Base-by-base conservation (phyloP, 345 rosid genomes). In the Microcos paniculata region DNA sequence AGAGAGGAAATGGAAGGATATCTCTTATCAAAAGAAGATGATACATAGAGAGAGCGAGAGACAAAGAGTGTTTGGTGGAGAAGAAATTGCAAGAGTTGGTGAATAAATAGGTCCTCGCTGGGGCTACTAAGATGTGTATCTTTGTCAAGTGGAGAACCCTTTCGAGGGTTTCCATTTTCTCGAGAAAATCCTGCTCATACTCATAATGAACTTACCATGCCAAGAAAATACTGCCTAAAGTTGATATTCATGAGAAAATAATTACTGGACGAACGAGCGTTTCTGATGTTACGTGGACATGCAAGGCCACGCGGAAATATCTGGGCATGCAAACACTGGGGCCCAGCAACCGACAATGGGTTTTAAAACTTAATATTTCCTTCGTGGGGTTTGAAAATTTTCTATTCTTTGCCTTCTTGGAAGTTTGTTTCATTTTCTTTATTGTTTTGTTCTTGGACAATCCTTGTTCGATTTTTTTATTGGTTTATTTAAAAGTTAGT, bases 281-380 rank as follows among this genome's bases (percentile, higher is more conserved):
- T 72, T 66, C 59, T 9, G 7, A 19, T 48, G 6, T 38, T 61
- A 77, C 78, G 67, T 81, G 80, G 80, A 28, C 78, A 69, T 52
- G 69, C 78, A 73, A 14, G 35, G 68, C 59, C 78, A 81, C 72
- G 80, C 73, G 68, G 80, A 56, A 70, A 51, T 26, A 45, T 10
- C 40, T 33, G 40, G 62, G 42, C 76, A 71, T 62, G 76, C 71
- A 78, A 8, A 21, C 1, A 3, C 14, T 13, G 71, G 76, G 65
- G n/a, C 78, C 80, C 72, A 71, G 7, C n/a, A 2, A 55, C 78
- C 46, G 62, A 77, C 30, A 51, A 12, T 59, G 23, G 12, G 35
- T 16, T 61, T 40, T n/a, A n/a, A n/a, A n/a, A n/a, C n/a, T n/a
- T n/a, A n/a, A n/a, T n/a, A n/a, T n/a, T n/a, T n/a, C n/a, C n/a